phyloP scores from a whole-genome alignment of 495 filamentous ascomycete species.

The Lindgomyces ingoldianus region DNA sequence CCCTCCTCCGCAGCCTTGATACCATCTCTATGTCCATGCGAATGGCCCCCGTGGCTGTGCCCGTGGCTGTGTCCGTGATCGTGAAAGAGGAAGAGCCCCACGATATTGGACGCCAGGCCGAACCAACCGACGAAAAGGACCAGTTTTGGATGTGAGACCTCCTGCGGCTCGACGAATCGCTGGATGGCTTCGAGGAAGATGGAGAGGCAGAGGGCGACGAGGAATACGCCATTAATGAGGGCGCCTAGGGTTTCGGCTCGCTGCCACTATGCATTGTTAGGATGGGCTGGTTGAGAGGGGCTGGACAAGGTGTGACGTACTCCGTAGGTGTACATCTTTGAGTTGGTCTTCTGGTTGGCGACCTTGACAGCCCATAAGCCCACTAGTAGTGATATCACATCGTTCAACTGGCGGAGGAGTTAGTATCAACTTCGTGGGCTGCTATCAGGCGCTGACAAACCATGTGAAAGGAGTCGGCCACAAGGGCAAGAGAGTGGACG shows the following conservation, averaged over 20 bases:
- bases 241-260: conserved; percentile 97
- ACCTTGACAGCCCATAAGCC: conserved; percentile 95
- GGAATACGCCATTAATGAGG: conserved; percentile 92
- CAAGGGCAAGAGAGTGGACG: conserved; percentile 86
- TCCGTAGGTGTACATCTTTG: conserved; percentile 90
- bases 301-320: conserved; percentile 54
- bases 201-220: conserved; percentile 90
- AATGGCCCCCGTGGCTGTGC: conserved; percentile 70
- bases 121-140: conserved; percentile 85
- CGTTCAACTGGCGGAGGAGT: conserved; percentile 68
- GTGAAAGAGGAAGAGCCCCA: conserved; percentile 87
- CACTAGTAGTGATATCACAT: conserved; percentile 90
- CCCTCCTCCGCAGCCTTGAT: conserved; percentile 52
- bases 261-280: conserved; percentile 67
- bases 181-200: conserved; percentile 94
- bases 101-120: conserved; percentile 84
- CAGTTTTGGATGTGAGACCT: conserved; percentile 77
- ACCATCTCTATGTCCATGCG: conserved; percentile 48
- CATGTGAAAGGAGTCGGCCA: conserved; percentile 99
- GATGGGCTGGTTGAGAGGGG: conserved; percentile 10
- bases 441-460: conserved; percentile 46
- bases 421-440: neutral
- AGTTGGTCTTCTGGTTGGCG: conserved; percentile 71
- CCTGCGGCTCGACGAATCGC: conserved; percentile 83
- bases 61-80: conserved; percentile 90